Percentiles rank a stretch among this genome's conserved stretches.
phyloP scores from a whole-genome alignment of 2,329 filamentous ascomycete genomes.

The Penicillium sp. region DNA sequence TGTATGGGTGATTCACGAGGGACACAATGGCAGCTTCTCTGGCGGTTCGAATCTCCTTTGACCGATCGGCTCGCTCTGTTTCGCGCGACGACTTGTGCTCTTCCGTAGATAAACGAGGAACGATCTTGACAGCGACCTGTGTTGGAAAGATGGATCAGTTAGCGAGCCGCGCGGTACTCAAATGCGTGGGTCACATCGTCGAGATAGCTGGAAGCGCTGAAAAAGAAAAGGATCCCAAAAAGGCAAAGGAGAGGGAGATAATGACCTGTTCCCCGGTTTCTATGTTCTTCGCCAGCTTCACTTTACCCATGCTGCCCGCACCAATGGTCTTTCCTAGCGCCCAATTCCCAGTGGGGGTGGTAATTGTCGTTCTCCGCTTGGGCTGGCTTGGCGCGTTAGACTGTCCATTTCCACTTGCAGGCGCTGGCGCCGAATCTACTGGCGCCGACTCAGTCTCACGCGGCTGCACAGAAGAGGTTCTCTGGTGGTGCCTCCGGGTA shows the following conservation, averaged over 20 bases:
- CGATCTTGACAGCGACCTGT: conserved; percentile 95
- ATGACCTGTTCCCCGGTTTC: conserved; percentile 88
- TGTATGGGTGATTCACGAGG: conserved; percentile 89
- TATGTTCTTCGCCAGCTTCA: conserved; percentile 89
- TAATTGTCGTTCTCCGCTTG: conserved; percentile 76
- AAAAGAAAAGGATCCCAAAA: neutral
- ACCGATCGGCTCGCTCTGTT: conserved; percentile 88
- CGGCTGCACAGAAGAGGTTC: conserved; percentile 45
- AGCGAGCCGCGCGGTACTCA: conserved; percentile 3
- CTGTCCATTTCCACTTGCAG: neutral
- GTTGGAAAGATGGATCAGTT: conserved; percentile 40
- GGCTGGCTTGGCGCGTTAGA: conserved; percentile 39
- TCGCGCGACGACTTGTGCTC: conserved; percentile 68
- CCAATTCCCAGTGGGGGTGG: conserved; percentile 89
- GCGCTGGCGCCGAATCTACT: neutral
- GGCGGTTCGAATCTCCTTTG: conserved; percentile 92
- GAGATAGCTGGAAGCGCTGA: neutral
- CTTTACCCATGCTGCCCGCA: conserved; percentile 97
- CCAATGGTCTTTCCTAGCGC: conserved; percentile 95
- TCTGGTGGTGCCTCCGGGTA: conserved; percentile 48
- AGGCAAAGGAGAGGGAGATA: conserved; percentile 18
- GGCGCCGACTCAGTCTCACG: conserved; percentile 2
- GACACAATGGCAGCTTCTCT: conserved; percentile 96
- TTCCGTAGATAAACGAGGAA: conserved; percentile 85
- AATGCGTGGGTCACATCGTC: neutral